Percentiles rank a stretch among this genome's conserved stretches.
Conservation (phyloP, 306 rosid genomes). For the Rubus idaeus region DNA sequence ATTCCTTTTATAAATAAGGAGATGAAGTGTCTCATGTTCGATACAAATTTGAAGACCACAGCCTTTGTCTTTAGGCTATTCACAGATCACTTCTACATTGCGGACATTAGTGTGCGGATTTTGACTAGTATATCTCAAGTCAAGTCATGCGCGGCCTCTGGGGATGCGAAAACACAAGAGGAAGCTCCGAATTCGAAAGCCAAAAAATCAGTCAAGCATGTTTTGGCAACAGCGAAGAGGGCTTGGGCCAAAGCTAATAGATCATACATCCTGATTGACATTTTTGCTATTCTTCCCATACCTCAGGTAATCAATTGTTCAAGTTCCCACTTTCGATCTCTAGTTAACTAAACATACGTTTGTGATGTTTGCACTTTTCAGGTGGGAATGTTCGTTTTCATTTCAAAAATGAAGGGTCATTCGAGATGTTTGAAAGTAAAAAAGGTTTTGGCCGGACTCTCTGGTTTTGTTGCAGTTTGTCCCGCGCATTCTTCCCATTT, state of each 20-base stretch:
- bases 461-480: neutral
- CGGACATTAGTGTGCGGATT: neutral
- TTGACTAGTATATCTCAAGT: no score
- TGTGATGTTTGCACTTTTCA: no score
- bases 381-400: neutral
- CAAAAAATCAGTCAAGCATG: neutral
- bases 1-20: no score
- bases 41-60: slow-evolving; percentile 23
- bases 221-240: neutral
- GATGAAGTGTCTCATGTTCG: slow-evolving; percentile 29
- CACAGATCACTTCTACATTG: slow-evolving; percentile 25
- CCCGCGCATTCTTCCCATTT: slow-evolving; percentile 25
- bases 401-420: no score
- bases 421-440: neutral
- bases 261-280: slow-evolving; percentile 17
- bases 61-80: slow-evolving; percentile 19
- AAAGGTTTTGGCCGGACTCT: neutral
- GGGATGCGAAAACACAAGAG: no score
- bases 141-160: no score
- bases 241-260: no score
- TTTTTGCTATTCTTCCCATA: slow-evolving; percentile 35
- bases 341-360: no score
- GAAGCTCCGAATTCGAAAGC: no score
- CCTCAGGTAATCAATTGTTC: slow-evolving; percentile 2
- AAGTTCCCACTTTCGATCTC: no score